Evolutionary conservation across 129 eudicot species (phyloP).

Genomic region (Lactuca saligna): DNA sequence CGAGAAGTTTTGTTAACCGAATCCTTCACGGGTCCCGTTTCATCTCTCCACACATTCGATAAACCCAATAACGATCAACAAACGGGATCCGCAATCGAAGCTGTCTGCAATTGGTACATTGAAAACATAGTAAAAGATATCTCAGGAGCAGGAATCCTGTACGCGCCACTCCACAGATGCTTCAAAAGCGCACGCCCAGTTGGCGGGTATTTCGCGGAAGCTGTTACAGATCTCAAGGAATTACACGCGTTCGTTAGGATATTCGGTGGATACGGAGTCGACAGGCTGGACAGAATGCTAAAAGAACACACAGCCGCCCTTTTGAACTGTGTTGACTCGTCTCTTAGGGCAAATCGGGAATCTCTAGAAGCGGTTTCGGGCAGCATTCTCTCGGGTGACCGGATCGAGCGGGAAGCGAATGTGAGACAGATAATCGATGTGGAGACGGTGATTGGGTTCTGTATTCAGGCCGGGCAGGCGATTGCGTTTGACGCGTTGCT

Average conservation of each 20-base stretch:
- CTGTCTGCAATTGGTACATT: slow-evolving; percentile 90
- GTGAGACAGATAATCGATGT: slow-evolving; percentile 80
- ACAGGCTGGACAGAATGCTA: slow-evolving; percentile 77
- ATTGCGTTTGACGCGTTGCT: slow-evolving; percentile 74
- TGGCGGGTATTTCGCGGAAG: slow-evolving; percentile 93
- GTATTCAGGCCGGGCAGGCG: slow-evolving; percentile 97
- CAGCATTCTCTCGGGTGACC: slow-evolving; percentile 80
- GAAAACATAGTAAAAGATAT: slow-evolving; percentile 91
- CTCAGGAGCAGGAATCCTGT: slow-evolving; percentile 81
- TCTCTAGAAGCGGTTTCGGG: slow-evolving; percentile 78
- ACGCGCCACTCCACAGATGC: slow-evolving; percentile 77
- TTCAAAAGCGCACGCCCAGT: slow-evolving; percentile 91
- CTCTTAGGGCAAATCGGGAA: slow-evolving; percentile 90
- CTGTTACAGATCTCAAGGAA: slow-evolving; percentile 71
- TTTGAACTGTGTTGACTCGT: slow-evolving; percentile 84
- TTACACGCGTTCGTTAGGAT: slow-evolving; percentile 78
- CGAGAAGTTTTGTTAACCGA: slow-evolving; percentile 85
- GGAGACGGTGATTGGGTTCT: slow-evolving; percentile 87
- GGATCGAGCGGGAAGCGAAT: slow-evolving; percentile 76
- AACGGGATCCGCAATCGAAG: slow-evolving; percentile 85
- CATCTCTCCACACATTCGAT: slow-evolving; percentile 78
- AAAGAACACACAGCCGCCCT: slow-evolving; percentile 98
- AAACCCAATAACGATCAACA: slow-evolving; percentile 67
- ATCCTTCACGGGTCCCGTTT: slow-evolving; percentile 85
- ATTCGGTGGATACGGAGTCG: slow-evolving; percentile 94